Evolutionary conservation across 805 yeast genomes (phyloP).

Genomic region (Clavispora santaluciae): DNA sequence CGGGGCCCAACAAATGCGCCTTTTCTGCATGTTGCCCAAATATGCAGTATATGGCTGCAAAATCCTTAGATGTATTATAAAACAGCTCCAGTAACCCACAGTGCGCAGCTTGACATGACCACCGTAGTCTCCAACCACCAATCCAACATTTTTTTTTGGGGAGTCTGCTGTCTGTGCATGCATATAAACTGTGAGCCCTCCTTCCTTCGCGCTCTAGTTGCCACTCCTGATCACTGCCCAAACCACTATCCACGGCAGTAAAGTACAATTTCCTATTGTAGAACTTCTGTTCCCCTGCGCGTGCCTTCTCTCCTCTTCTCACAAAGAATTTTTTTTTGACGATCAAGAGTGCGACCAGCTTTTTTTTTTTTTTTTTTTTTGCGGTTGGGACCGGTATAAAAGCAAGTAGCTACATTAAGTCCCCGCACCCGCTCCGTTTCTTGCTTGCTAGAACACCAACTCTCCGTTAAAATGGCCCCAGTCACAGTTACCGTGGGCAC

Average conservation of each 20-base stretch:
- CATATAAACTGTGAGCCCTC: too few relatives aligned
- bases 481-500: slow-evolving; percentile 61
- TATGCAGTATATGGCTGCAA: not conserved
- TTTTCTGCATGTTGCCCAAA: too few relatives aligned
- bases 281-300: too few relatives aligned
- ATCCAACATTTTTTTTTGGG: not conserved
- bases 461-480: slow-evolving; percentile 20
- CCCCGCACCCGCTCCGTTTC: not conserved
- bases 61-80: not conserved
- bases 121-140: not conserved
- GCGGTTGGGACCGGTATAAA: not conserved
- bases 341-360: not conserved
- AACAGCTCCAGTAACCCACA: not conserved
- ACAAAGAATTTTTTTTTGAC: too few relatives aligned
- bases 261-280: too few relatives aligned
- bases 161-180: too few relatives aligned
- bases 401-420: not conserved
- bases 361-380: too few relatives aligned
- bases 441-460: too few relatives aligned
- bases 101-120: not conserved
- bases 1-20: not conserved
- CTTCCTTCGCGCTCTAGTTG: too few relatives aligned
- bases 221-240: too few relatives aligned
- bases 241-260: too few relatives aligned
- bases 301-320: not conserved